phyloP scores from a whole-genome alignment of 202 grass and related monocot genomes.

The Schoenoplectus triqueter region DNA sequence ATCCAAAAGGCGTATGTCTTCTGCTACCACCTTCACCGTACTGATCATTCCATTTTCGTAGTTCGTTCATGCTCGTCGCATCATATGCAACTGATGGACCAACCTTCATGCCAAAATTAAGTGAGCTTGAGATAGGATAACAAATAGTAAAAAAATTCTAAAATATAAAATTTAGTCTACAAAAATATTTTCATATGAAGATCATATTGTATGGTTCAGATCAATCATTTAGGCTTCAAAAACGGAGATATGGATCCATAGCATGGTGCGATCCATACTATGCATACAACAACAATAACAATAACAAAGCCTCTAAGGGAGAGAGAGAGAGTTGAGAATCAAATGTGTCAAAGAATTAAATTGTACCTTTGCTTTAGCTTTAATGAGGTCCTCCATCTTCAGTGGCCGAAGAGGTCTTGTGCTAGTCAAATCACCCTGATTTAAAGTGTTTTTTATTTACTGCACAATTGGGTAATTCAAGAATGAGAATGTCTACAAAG shows the following conservation, averaged over 20 bases:
- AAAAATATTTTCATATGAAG: too few relatives aligned
- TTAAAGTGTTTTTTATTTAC: not conserved
- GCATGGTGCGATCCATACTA: too few relatives aligned
- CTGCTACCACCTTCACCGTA: constrained; percentile 91
- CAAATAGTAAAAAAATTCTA: not conserved
- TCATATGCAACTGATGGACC: constrained; percentile 85
- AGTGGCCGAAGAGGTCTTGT: constrained; percentile 57
- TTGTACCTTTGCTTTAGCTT: constrained; percentile 90
- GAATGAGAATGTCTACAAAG: constrained; percentile 33
- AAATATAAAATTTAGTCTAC: too few relatives aligned
- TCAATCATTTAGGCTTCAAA: too few relatives aligned
- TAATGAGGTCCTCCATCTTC: constrained; percentile 83
- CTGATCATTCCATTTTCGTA: constrained; percentile 93
- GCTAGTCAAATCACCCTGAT: constrained; percentile 60
- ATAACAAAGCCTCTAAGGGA: too few relatives aligned
- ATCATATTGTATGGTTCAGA: too few relatives aligned
- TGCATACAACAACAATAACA: too few relatives aligned
- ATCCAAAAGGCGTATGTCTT: constrained; percentile 76
- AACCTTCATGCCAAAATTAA: constrained; percentile 56
- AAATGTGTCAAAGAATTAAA: constrained; percentile 9
- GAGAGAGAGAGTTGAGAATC: too few relatives aligned
- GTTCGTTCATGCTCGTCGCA: constrained; percentile 84
- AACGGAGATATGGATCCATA: too few relatives aligned
- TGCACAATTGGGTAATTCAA: not conserved
- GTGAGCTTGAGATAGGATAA: constrained; percentile 15